Evolutionary conservation across 2,329 filamentous ascomycete genomes (phyloP), one percentile per base, ranked within the genome.

Genomic region (Penicillium sp.): DNA sequence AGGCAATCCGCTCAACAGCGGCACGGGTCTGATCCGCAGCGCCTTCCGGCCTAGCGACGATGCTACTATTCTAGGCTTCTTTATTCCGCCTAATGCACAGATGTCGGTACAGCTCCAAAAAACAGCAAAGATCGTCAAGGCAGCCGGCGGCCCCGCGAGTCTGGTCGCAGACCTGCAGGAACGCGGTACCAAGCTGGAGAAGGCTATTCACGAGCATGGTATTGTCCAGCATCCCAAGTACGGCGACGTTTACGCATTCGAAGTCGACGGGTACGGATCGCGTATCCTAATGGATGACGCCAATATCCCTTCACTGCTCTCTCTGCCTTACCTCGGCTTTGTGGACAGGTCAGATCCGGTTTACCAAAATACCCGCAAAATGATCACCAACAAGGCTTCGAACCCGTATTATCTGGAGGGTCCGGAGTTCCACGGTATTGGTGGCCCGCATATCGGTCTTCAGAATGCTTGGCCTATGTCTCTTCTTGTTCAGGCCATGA

Each of bases 401-500:
- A 99, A 99, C 64, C 93, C 93, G 0, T 99, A 96, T 67, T 97
- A 84, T 66, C 77, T 99, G 6, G 77, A 78, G 22, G 93, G 93
- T 2, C 74, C 72, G 13, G 82, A 81, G 0, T 95, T 99, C 64
- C 80, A 82, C 41, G 93, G 93, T 6, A 95, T 99, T 59, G 93
- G 93, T 60, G 93, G 90, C 2, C 82, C 82, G 28, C 82, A 86
- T 57, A 70, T 96, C 58, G 93, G 93, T 0, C 74, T 95, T n/a
- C 76, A 81, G 61, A 88, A 95, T 58, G 93, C 92, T 7, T 99
- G 93, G 93, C 93, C 93, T 0, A 97, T 99, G 90, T 93, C 88
- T 66, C 75, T 96, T 54, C 77, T 99, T 8, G 81, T 96, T 16
- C 91, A 96, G 70, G 89, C 89, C 2, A 89, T 93, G 79, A 99